Percentiles rank a stretch among this genome's conserved stretches.
These are phyloP conservation scores for Ogataea paradorogensis DNA, from an alignment of 805 yeast species.

Conservation along the genomic window DNA sequence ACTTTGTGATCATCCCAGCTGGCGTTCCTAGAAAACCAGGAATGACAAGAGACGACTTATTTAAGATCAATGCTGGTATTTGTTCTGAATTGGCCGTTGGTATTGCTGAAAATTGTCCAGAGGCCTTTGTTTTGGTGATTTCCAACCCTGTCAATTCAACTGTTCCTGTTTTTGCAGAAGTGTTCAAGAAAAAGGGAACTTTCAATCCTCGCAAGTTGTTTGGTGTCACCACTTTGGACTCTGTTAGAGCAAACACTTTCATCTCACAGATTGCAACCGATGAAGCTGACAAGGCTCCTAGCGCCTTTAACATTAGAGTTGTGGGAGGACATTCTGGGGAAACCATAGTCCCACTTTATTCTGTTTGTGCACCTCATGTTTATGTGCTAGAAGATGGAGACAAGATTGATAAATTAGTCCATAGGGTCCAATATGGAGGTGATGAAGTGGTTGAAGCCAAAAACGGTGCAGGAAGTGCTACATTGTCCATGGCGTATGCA, in stretches of 20 bases:
- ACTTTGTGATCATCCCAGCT: slow-evolving; percentile 55
- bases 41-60: slow-evolving; percentile 62
- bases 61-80: slow-evolving; percentile 56
- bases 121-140: slow-evolving; percentile 53
- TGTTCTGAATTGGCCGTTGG: slow-evolving; percentile 50
- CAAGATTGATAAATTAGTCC: slow-evolving; percentile 53
- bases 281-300: slow-evolving; percentile 37
- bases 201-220: slow-evolving; percentile 51
- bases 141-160: slow-evolving; percentile 63
- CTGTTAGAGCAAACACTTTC: slow-evolving; percentile 74
- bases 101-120: slow-evolving; percentile 46
- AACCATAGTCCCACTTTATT: slow-evolving; percentile 79
- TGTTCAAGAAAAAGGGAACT: slow-evolving; percentile 49
- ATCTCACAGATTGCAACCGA: slow-evolving; percentile 52
- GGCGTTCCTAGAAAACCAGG: slow-evolving; percentile 66
- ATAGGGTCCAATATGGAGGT: slow-evolving; percentile 85
- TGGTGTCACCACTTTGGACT: slow-evolving; percentile 60
- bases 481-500: slow-evolving; percentile 94
- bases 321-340: slow-evolving; percentile 95
- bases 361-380: slow-evolving; percentile 37
- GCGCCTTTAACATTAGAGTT: slow-evolving; percentile 65
- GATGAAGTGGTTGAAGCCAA: slow-evolving; percentile 96
- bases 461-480: slow-evolving; percentile 93
- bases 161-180: slow-evolving; percentile 58
- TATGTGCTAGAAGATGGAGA: slow-evolving; percentile 33